These are phyloP conservation scores for Petrea volubilis DNA, from an alignment of 257 asterid genomes.

Conservation along the genomic window DNA sequence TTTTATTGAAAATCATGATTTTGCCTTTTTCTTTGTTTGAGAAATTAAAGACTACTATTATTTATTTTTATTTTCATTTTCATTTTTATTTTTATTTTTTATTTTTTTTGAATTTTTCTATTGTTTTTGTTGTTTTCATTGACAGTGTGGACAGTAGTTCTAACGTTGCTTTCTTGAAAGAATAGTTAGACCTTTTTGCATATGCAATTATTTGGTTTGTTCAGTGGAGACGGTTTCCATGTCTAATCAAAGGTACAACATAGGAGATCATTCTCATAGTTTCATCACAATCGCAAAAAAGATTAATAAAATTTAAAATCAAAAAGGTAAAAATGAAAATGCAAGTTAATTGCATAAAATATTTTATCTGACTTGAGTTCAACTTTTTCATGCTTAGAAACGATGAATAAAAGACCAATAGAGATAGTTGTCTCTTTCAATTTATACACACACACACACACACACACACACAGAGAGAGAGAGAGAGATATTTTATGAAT, in stretches of 20 bases:
- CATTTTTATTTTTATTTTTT: no score
- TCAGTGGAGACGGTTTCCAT: background rate
- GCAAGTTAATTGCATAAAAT: background rate
- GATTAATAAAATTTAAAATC: background rate
- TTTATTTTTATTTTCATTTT: no score
- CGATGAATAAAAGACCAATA: no score
- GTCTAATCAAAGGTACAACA: background rate
- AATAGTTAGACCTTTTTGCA: slow-evolving; percentile 8
- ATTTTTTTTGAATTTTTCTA: background rate
- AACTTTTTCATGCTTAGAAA: no score
- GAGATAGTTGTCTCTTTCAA: no score
- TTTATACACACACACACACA: no score
- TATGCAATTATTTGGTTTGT: slow-evolving; percentile 3
- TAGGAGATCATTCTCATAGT: background rate
- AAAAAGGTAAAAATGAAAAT: background rate
- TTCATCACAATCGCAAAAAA: background rate
- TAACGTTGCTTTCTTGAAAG: slow-evolving; percentile 25
- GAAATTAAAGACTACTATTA: no score
- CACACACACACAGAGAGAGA: no score
- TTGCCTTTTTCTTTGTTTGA: no score
- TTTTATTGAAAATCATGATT: no score
- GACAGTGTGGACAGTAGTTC: slow-evolving; percentile 3
- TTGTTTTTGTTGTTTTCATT: slow-evolving; percentile 13
- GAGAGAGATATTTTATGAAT: no score
- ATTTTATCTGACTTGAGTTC: no score